Conservation (phyloP, 345 rosid genomes). For the Diplotaxis tenuifolia region DNA sequence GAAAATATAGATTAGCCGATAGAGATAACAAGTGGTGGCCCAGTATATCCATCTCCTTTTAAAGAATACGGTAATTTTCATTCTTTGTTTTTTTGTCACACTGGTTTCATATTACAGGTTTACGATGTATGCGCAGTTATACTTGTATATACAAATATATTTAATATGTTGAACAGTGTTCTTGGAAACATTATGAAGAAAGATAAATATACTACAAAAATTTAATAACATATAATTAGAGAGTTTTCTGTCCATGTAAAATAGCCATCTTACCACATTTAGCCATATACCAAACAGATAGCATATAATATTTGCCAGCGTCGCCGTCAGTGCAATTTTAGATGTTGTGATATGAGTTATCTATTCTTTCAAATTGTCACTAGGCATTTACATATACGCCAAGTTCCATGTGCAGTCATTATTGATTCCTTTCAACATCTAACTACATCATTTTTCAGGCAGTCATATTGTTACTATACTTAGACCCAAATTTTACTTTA, state of each 20-base stretch:
- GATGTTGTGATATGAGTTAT: too few species aligned
- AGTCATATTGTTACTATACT: too few species aligned
- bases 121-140: constrained; percentile 18
- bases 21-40: constrained; percentile 22
- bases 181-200: background rate
- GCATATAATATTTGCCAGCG: too few species aligned
- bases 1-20: constrained; percentile 3
- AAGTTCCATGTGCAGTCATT: background rate
- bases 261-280: background rate
- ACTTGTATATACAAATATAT: constrained; percentile 25
- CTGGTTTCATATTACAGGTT: constrained; percentile 18
- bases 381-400: too few species aligned
- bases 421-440: background rate
- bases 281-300: too few species aligned
- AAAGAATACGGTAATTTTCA: background rate
- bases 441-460: too few species aligned
- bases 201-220: background rate
- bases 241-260: background rate
- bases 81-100: background rate
- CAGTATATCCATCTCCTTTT: background rate
- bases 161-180: constrained; percentile 1
- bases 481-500: background rate
- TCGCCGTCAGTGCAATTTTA: too few species aligned
- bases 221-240: background rate
- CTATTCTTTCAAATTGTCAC: too few species aligned